Evolutionary conservation across 2,329 filamentous ascomycete genomes (phyloP).

Genomic region (Cercospora beticola): DNA sequence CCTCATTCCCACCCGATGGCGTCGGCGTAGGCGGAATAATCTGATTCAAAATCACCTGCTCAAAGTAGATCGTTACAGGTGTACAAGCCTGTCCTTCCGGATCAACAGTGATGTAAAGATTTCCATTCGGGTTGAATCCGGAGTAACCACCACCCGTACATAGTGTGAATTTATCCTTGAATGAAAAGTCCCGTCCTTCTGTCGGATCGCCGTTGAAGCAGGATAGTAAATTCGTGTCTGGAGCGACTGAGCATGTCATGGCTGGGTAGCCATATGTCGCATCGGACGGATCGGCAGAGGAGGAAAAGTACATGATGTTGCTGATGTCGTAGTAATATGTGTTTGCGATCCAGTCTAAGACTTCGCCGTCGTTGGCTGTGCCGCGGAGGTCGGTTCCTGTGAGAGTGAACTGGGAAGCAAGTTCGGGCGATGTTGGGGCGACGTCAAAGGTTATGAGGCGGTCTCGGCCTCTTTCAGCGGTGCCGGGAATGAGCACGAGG

Average conservation of each 20-base stretch:
- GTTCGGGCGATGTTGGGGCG: not conserved
- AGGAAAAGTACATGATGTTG: not conserved
- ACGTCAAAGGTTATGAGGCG: not conserved
- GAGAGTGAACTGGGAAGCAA: not conserved
- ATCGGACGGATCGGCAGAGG: not conserved
- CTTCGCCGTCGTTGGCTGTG: not conserved
- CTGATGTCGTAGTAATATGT: not conserved
- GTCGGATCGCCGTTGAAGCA: not conserved
- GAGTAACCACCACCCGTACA: not conserved
- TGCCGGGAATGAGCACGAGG: not conserved
- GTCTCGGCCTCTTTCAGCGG: not conserved
- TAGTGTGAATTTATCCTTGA: not conserved
- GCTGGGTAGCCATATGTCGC: not conserved
- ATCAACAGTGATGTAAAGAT: not conserved
- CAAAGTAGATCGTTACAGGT: not conserved
- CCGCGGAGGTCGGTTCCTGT: not conserved
- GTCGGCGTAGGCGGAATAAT: not conserved
- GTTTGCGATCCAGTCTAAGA: not conserved
- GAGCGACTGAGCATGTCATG: not conserved
- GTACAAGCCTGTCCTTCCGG: not conserved
- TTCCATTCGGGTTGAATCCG: not conserved
- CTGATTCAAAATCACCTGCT: not conserved
- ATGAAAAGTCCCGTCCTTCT: not conserved
- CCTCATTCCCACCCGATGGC: not conserved
- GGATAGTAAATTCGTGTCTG: not conserved